phyloP scores from a whole-genome alignment of 306 rosid species.

The Herpetospermum pedunculosum region DNA sequence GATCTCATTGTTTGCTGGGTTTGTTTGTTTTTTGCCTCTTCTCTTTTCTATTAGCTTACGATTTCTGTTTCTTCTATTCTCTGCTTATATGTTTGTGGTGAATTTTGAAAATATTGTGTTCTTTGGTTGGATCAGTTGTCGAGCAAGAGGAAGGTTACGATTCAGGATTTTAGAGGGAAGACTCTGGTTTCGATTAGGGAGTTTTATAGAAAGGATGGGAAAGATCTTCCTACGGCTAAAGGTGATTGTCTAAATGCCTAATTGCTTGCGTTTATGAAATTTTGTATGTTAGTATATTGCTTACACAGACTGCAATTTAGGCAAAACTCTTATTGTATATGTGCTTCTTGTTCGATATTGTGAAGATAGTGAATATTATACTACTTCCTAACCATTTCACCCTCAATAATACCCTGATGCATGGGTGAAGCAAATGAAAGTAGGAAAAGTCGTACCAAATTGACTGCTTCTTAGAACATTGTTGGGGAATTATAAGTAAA shows the following conservation, averaged over 20 bases:
- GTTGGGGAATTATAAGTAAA: background rate
- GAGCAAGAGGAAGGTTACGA: conserved; percentile 56
- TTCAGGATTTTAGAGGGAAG: conserved; percentile 76
- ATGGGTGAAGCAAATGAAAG: background rate
- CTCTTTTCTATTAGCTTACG: conserved; percentile 4
- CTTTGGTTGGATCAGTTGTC: conserved; percentile 36
- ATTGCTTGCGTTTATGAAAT: background rate
- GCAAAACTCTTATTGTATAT: background rate
- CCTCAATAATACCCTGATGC: background rate
- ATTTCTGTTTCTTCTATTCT: background rate
- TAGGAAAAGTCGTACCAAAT: background rate
- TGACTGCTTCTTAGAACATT: background rate
- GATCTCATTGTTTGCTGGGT: conserved; percentile 80
- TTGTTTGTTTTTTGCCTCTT: background rate
- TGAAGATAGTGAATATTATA: background rate
- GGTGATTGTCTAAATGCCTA: conserved; percentile 24
- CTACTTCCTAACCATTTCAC: background rate
- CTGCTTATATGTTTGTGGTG: background rate
- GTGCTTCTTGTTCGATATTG: background rate
- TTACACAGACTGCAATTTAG: background rate
- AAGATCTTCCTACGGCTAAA: conserved; percentile 75
- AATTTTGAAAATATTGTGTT: background rate
- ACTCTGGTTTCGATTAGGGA: conserved; percentile 72
- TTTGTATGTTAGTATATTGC: background rate
- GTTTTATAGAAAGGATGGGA: conserved; percentile 53